Percentiles rank a stretch among this genome's conserved stretches.
Conservation (phyloP, 2,329 filamentous ascomycete genomes). For the Dactylellina parvicollis region DNA sequence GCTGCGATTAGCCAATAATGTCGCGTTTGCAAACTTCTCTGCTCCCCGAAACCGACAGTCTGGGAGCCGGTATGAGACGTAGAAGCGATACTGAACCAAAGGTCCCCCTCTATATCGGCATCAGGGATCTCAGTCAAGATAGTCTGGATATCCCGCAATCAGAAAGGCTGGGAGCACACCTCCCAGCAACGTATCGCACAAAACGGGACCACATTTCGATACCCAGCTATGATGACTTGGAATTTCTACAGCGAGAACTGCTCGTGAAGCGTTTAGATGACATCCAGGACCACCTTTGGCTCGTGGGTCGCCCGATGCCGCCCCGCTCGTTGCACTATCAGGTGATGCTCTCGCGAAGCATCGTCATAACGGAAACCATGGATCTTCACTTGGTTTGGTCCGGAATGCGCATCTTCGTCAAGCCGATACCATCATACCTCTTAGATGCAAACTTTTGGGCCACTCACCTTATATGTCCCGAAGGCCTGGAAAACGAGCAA, state of each 20-base stretch:
- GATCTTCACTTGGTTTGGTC: constrained; percentile 59
- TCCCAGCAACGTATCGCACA: constrained; percentile 29
- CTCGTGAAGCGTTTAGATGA: constrained; percentile 53
- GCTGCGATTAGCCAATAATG: background rate
- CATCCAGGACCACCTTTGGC: constrained; percentile 55
- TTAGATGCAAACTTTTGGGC: constrained; percentile 61
- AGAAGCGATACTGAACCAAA: constrained; percentile 11
- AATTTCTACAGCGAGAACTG: constrained; percentile 45
- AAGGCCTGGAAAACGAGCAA: constrained; percentile 13
- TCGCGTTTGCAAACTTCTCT: background rate
- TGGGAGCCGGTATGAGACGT: background rate
- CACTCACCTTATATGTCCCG: constrained; percentile 1
- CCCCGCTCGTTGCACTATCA: constrained; percentile 55
- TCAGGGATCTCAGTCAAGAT: background rate
- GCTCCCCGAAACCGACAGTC: constrained; percentile 8
- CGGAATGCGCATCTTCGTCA: constrained; percentile 58
- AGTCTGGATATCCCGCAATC: background rate
- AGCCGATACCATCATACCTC: constrained; percentile 62
- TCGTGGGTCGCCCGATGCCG: constrained; percentile 55
- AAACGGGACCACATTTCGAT: constrained; percentile 29
- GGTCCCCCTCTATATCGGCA: constrained; percentile 9
- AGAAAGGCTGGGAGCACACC: background rate
- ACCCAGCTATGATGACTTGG: constrained; percentile 39
- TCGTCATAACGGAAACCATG: constrained; percentile 58
- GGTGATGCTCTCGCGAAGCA: constrained; percentile 55